Conservation (phyloP, 2,329 filamentous ascomycete genomes). For the Exophiala dermatitidis region DNA sequence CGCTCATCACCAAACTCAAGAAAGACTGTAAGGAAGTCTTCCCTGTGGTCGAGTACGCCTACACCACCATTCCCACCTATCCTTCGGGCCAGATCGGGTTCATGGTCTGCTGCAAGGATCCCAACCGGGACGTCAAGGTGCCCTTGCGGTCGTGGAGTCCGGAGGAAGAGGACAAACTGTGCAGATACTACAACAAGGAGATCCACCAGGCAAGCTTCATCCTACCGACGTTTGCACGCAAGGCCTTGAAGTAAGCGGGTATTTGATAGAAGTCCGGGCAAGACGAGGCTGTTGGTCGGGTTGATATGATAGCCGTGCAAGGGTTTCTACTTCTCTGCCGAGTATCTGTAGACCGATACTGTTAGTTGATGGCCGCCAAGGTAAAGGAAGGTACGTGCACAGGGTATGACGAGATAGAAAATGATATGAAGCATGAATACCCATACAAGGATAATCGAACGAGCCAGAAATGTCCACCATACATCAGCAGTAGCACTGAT, state of each 20-base stretch:
- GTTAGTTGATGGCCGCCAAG: neutral
- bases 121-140: conserved; percentile 71
- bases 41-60: conserved; percentile 95
- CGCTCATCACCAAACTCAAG: conserved; percentile 89
- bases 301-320: neutral
- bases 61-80: conserved; percentile 97
- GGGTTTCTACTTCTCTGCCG: neutral
- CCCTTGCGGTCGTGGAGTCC: conserved; percentile 72
- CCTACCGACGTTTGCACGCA: conserved; percentile 85
- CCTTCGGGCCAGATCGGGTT: conserved; percentile 98
- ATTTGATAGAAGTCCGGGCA: neutral
- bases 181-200: conserved; percentile 95
- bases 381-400: neutral
- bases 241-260: conserved; percentile 48
- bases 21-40: conserved; percentile 96
- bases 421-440: neutral
- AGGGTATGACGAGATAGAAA: neutral
- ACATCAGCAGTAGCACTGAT: too few relatives aligned
- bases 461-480: neutral
- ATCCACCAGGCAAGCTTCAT: conserved; percentile 94
- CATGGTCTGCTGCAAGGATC: conserved; percentile 99
- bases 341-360: neutral
- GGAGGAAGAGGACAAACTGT: conserved; percentile 87
- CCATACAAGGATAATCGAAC: neutral
- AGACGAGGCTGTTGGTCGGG: neutral